A percentile compares a stretch with the other conserved stretches of the same genome.
Conservation (phyloP, 768 basidiomycete species). For the Mycena latifolia region DNA sequence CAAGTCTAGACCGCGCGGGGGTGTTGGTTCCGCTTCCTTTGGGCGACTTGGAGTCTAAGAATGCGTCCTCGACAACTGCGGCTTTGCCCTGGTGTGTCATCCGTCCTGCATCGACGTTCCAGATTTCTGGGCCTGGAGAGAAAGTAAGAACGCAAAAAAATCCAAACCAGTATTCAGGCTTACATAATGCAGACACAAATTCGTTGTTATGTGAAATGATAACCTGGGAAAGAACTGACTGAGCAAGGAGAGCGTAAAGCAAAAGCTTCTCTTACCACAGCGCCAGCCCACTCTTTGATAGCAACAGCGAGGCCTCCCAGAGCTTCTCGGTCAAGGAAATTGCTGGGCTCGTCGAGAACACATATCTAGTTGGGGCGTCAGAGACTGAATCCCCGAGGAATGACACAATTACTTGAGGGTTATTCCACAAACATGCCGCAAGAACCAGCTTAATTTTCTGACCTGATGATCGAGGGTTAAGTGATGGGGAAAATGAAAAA, state of each 20-base stretch:
- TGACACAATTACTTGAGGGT: constrained; percentile 77
- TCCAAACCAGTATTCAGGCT: constrained; percentile 41
- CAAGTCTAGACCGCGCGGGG: constrained; percentile 75
- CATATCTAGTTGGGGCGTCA: constrained; percentile 61
- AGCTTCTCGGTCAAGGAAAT: constrained; percentile 97
- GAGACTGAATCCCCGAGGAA: neutral
- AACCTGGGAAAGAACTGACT: constrained; percentile 62
- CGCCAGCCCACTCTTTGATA: constrained; percentile 95
- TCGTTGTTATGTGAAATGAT: constrained; percentile 98
- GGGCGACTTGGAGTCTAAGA: constrained; percentile 76
- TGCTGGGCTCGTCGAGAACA: constrained; percentile 91
- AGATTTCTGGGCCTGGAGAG: constrained; percentile 85
- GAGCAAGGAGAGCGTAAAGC: constrained; percentile 31
- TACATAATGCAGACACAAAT: constrained; percentile 86
- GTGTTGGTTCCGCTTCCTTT: constrained; percentile 81
- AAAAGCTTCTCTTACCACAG: constrained; percentile 68
- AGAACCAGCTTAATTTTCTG: constrained; percentile 98
- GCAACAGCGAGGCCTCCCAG: constrained; percentile 95
- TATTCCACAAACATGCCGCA: constrained; percentile 96
- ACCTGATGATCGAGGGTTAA: constrained; percentile 56
- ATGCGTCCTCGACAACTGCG: constrained; percentile 86
- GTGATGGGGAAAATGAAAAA: constrained; percentile 13
- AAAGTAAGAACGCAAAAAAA: constrained; percentile 28
- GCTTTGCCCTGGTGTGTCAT: constrained; percentile 92
- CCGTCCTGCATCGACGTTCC: constrained; percentile 90